These are phyloP conservation scores for Nakazawaea holstii DNA, from an alignment of 805 yeast species.

Conservation along the genomic window DNA sequence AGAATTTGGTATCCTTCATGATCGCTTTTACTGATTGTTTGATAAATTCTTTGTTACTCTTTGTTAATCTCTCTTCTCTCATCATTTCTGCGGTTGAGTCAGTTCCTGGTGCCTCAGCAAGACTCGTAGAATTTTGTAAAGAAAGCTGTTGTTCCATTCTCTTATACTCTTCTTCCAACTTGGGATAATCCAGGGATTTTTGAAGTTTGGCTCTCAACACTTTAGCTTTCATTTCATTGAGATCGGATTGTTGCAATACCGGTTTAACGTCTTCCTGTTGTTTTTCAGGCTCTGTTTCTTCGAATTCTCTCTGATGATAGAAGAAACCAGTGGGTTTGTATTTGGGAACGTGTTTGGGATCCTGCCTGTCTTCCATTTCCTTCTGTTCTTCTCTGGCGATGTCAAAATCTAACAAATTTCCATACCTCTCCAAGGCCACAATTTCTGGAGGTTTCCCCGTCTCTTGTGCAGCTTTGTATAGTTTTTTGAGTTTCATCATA, in stretches of 20 bases:
- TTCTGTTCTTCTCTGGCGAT: slow-evolving; percentile 27
- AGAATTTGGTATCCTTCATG: slow-evolving; percentile 29
- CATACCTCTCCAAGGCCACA: slow-evolving; percentile 24
- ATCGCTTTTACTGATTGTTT: slow-evolving; percentile 28
- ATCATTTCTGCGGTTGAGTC: slow-evolving; percentile 22
- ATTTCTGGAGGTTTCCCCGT: slow-evolving; percentile 16
- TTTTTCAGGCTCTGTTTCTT: slow-evolving; percentile 5
- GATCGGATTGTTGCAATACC: slow-evolving; percentile 5
- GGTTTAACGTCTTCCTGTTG: neutral
- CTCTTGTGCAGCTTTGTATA: slow-evolving; percentile 17
- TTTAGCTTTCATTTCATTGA: slow-evolving; percentile 28
- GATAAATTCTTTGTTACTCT: slow-evolving; percentile 13
- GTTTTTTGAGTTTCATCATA: slow-evolving; percentile 27
- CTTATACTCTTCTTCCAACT: slow-evolving; percentile 21
- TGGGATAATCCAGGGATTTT: slow-evolving; percentile 17
- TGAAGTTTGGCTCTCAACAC: slow-evolving; percentile 28
- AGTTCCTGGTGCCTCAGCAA: neutral
- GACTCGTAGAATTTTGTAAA: neutral
- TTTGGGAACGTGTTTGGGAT: slow-evolving; percentile 11
- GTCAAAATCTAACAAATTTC: slow-evolving; percentile 21
- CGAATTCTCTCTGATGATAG: slow-evolving; percentile 16
- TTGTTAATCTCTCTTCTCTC: slow-evolving; percentile 24
- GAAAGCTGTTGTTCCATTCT: slow-evolving; percentile 11
- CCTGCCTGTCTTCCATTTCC: slow-evolving; percentile 21
- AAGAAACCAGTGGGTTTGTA: slow-evolving; percentile 21